These are phyloP conservation scores for Mycena leptocephala DNA, from an alignment of 768 basidiomycete genomes.

Conservation along the genomic window DNA sequence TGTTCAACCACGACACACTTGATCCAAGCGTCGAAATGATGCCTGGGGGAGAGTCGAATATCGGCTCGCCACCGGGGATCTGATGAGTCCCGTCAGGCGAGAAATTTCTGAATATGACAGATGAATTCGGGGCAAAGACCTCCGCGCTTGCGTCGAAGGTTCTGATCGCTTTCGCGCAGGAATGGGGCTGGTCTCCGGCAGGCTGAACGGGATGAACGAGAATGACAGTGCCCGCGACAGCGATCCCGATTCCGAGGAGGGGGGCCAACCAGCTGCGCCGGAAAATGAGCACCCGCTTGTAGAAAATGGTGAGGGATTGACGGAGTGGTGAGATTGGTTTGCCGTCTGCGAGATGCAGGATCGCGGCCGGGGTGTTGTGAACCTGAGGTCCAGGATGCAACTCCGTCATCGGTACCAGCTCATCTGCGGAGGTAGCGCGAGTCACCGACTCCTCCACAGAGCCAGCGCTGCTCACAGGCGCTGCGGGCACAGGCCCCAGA, in stretches of 20 bases:
- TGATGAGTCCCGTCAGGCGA: slow-evolving; percentile 47
- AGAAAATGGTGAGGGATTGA: slow-evolving; percentile 81
- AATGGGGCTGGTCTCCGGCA: slow-evolving; percentile 57
- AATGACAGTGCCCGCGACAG: slow-evolving; percentile 74
- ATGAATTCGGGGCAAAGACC: slow-evolving; percentile 49
- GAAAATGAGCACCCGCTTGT: slow-evolving; percentile 76
- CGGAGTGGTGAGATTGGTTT: slow-evolving; percentile 67
- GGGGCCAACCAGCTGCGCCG: slow-evolving; percentile 80
- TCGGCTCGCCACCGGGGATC: slow-evolving; percentile 48
- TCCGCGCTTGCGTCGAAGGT: slow-evolving; percentile 42
- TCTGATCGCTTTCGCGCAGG: slow-evolving; percentile 57
- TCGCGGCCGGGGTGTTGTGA: not conserved
- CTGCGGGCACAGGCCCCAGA: slow-evolving; percentile 26
- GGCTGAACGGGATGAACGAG: slow-evolving; percentile 72
- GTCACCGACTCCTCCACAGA: not conserved
- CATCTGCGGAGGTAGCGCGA: not conserved
- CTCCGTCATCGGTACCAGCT: not conserved
- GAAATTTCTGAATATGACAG: slow-evolving; percentile 60
- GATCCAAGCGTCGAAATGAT: slow-evolving; percentile 64
- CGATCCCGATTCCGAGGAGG: slow-evolving; percentile 66
- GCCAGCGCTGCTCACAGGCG: not conserved
- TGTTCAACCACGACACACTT: not conserved
- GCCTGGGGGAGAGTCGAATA: slow-evolving; percentile 68
- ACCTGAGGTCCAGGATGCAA: not conserved
- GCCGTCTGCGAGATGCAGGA: slow-evolving; percentile 65